phyloP scores from a whole-genome alignment of 257 asterid species.

The Capsicum pubescens region DNA sequence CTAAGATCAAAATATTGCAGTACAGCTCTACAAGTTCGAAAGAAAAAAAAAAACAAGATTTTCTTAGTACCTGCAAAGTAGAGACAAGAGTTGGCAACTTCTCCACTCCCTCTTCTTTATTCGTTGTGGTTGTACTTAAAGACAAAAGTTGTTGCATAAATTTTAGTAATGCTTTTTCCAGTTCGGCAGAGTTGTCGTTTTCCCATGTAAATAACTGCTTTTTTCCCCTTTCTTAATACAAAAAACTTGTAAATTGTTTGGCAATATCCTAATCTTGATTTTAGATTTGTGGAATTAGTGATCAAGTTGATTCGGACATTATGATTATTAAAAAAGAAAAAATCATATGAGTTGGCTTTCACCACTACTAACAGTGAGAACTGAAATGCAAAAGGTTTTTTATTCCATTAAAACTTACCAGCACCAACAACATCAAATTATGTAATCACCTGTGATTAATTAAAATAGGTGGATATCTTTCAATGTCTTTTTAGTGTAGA shows the following conservation, averaged over 20 bases:
- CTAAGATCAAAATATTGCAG: neutral
- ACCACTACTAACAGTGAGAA: neutral
- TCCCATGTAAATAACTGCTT: neutral
- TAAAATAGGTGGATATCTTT: neutral
- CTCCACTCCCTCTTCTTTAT: neutral
- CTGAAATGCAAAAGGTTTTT: neutral
- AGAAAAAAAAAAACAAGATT: neutral
- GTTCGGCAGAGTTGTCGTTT: neutral
- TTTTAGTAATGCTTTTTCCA: neutral
- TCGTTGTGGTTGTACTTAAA: neutral
- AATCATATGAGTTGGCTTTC: neutral
- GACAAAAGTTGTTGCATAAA: neutral
- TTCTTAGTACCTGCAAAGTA: conserved; percentile 11
- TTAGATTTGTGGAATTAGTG: neutral
- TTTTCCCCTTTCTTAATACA: neutral
- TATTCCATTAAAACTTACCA: neutral
- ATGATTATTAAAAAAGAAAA: too few species aligned
- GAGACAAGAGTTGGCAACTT: neutral
- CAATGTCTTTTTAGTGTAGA: neutral
- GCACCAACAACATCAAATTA: neutral
- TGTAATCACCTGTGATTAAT: neutral
- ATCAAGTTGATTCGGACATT: neutral
- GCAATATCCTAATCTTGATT: neutral
- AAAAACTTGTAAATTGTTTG: neutral
- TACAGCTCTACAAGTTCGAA: neutral